Evolutionary conservation across 176 grass and related monocot genomes (phyloP).

Genomic region (Oryza longistaminata): DNA sequence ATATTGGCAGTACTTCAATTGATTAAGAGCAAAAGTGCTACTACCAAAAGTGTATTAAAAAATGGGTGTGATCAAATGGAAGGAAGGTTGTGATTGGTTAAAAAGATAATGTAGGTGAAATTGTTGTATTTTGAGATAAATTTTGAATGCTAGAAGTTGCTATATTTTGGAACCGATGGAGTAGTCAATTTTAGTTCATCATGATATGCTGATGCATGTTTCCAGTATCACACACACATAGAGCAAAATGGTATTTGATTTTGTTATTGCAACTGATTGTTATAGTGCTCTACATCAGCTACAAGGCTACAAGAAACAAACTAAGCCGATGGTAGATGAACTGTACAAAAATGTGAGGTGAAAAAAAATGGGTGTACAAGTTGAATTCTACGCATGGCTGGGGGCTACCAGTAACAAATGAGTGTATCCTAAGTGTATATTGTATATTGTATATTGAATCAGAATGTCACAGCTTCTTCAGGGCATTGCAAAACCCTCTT

Average conservation of each 20-base stretch:
- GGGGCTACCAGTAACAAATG: constrained; percentile 29
- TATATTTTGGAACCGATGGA: no score
- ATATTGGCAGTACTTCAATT: no score
- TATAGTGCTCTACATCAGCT: neutral
- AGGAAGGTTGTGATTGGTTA: no score
- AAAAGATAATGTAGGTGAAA: no score
- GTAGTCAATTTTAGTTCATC: no score
- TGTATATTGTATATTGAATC: constrained; percentile 35
- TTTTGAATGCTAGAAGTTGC: no score
- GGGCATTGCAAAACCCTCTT: neutral
- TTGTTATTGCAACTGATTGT: neutral
- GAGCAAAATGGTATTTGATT: neutral
- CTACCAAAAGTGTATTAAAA: no score
- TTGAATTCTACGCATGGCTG: constrained; percentile 28
- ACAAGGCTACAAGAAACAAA: neutral
- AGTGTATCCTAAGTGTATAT: constrained; percentile 39
- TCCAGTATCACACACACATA: no score
- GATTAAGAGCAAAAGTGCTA: no score
- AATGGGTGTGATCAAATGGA: no score
- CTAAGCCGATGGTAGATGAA: neutral
- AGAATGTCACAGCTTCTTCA: constrained; percentile 35
- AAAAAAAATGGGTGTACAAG: constrained; percentile 27
- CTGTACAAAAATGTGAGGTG: constrained; percentile 25
- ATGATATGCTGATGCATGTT: no score
- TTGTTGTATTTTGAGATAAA: no score